Conservation (phyloP, 2,329 filamentous ascomycete species). For the Phymatotrichopsis omnivora region DNA sequence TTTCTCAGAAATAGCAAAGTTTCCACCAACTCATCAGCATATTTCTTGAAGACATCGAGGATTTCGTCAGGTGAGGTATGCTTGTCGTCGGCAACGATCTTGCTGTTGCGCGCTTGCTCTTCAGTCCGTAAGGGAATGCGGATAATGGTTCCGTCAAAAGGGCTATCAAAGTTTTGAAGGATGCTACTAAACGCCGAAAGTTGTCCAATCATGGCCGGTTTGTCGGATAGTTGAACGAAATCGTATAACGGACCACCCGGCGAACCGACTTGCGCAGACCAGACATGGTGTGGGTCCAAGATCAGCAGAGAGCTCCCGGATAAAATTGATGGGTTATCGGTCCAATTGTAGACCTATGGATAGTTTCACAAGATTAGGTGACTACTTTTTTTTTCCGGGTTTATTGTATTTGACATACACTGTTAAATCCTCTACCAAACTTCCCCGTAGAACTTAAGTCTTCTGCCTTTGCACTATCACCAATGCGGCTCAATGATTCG, state of each 20-base stretch:
- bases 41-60: slow-evolving; percentile 30
- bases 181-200: slow-evolving; percentile 32
- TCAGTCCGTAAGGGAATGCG: slow-evolving; percentile 34
- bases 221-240: slow-evolving; percentile 30
- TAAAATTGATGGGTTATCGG: slow-evolving; percentile 35
- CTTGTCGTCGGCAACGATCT: slow-evolving; percentile 31
- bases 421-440: slow-evolving; percentile 36
- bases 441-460: slow-evolving; percentile 34
- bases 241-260: slow-evolving; percentile 32
- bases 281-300: slow-evolving; percentile 34
- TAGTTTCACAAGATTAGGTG: not conserved
- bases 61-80: slow-evolving; percentile 29
- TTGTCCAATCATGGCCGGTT: slow-evolving; percentile 31
- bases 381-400: not conserved
- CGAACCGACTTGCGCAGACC: slow-evolving; percentile 29
- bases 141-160: slow-evolving; percentile 33
- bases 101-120: slow-evolving; percentile 29
- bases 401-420: slow-evolving; percentile 27
- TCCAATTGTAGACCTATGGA: slow-evolving; percentile 35
- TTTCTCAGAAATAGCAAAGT: slow-evolving; percentile 34
- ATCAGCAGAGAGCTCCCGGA: slow-evolving; percentile 32
- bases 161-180: slow-evolving; percentile 21
- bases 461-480: slow-evolving; percentile 33
- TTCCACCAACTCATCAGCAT: slow-evolving; percentile 31
- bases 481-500: slow-evolving; percentile 31